phyloP scores from a whole-genome alignment of 352 stramenopile genomes.

The Globisporangium nagaii region DNA sequence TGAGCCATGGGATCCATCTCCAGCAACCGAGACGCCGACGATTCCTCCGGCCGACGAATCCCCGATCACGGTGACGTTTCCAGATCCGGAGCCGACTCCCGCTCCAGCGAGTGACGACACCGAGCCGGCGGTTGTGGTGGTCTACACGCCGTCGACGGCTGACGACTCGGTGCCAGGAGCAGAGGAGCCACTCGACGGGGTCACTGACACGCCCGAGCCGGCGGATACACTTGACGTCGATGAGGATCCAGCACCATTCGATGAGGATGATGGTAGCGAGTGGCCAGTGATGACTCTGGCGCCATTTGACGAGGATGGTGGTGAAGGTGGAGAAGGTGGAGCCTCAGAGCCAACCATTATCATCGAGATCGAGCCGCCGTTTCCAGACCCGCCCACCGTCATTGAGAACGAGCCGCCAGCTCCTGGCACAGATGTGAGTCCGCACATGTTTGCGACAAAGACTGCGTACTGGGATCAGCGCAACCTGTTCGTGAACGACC shows the following conservation, averaged over 20 bases:
- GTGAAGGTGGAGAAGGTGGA: too few relatives aligned
- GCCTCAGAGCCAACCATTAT: not conserved
- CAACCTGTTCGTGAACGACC: not conserved
- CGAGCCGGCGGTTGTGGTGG: not conserved
- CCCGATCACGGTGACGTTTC: not conserved
- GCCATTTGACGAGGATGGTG: not conserved
- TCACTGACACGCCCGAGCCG: not conserved
- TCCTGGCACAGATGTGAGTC: not conserved
- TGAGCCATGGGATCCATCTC: too few relatives aligned
- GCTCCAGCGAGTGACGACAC: not conserved
- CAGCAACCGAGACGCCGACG: too few relatives aligned
- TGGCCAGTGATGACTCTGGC: too few relatives aligned
- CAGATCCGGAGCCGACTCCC: not conserved
- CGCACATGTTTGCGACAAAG: not conserved
- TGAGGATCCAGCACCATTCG: not conserved
- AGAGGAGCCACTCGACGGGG: not conserved
- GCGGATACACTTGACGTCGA: not conserved
- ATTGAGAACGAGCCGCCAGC: not conserved
- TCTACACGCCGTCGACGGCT: not conserved
- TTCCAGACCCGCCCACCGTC: not conserved
- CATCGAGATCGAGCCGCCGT: not conserved
- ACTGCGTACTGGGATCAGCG: conserved; percentile 5
- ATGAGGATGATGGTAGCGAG: not conserved
- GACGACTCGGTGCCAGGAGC: not conserved
- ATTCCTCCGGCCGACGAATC: not conserved